Base-by-base conservation (phyloP, 2,329 filamentous ascomycete genomes). In the Hysterium pulicare region DNA sequence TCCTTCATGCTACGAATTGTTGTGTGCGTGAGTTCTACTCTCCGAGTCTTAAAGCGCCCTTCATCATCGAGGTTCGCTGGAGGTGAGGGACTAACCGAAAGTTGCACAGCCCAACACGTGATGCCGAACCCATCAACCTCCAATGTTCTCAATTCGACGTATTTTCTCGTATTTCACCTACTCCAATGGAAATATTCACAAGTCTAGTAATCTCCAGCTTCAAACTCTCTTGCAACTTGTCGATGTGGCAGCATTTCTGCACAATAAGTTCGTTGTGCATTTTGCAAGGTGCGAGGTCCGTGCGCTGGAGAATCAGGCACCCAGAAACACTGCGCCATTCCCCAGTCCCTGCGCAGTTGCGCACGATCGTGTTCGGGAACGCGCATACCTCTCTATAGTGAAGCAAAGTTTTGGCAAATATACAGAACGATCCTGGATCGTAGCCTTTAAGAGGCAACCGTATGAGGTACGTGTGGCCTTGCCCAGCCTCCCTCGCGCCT, bases 91-190 rank as follows among this genome's bases (percentile, higher is more conserved):
- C 34, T 37, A 21, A 23, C 16, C 34, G 20, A 37, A 37, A 37
- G 24, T 24, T 24, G 34, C 34, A 22, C 34, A 37, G 34, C 34
- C 19, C 34, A 37, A 3, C 20, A 37, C 34, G 34, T 11, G 13
- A n/a, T 22, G 21, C 24, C 24, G 24, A 7, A 28, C 24, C 24
- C 24, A 8, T 13, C 24, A 28, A 20, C 33, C 32, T 44, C 21
- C 11, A 43, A 38, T 13, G 24, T 7, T 13, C 24, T 13, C 7
- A 28, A 28, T 28, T 8, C 24, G 13, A 8, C 24, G 8, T 13
- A 13, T 28, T 13, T 26, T 41, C 33, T 34, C n/a, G 24, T 39
- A 35, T 28, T 28, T 13, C 13, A 28, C 8, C 13, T 13, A 13
- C 24, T 7, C 24, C 24, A 28, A 8, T 8, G 8, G 13, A 7